Evolutionary conservation across 1,284 basidiomycete species (phyloP), one percentile per base, ranked within the genome.

Genomic region (Kwoniella shivajii): DNA sequence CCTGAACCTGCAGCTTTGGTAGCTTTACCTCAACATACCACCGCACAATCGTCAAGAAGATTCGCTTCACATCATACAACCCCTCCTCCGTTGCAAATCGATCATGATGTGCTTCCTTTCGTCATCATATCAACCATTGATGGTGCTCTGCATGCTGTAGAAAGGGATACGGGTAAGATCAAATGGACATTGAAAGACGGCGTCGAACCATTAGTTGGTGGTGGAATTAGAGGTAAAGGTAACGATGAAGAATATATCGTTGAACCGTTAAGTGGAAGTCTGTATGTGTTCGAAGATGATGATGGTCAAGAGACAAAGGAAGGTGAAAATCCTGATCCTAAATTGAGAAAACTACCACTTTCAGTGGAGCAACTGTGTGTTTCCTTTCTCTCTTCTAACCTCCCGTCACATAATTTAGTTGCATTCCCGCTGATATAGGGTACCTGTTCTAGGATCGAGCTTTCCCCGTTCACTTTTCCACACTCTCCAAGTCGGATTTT

Each of bases 291-390:
- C 50, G 73, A 74, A n/a, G 60, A 67, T n/a, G 64, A 67, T 18
- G 61, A 66, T 18, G 69, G 69, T 16, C 24, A 51, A 26, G 57
- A 63, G 24, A 63, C 63, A 14, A 64, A 57, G 33, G 63, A 65
- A 38, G 57, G 54, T 2, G 60, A 59, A 13, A 45, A 42, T 11
- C 44, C 60, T 13, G 37, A 42, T 11, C 73, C 71, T n/a, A 74
- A 67, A 47, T 63, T 77, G 20, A 65, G 75, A 43, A 74, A 74
- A 52, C 63, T 78, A 14, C 77, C 77, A 22, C 56, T 76, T 38
- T 72, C 74, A 3, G 73, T 78, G 38, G 76, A 78, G 51, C 70
- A 77, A 55, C 65, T 78, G 77, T 77, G 57, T 67, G 75, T 68
- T 6, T 6, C 10, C 11, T 24, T n/a, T 36, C 18, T 20, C 9